phyloP scores from a whole-genome alignment of 148 eudicot genomes.

The Arctostaphylos glauca region DNA sequence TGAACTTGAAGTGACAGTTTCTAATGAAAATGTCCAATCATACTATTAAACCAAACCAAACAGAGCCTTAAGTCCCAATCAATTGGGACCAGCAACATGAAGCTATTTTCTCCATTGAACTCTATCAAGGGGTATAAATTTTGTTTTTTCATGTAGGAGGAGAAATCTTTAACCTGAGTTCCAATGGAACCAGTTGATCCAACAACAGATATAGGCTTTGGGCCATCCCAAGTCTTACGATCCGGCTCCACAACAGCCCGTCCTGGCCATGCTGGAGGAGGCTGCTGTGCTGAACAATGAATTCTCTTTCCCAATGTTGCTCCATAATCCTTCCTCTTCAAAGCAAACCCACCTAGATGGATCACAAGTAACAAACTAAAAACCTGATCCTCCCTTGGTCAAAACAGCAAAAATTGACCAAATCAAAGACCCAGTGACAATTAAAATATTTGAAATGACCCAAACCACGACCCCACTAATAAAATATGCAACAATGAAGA shows the following conservation, averaged over 20 bases:
- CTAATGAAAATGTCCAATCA: not conserved
- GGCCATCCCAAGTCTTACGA: constrained; percentile 80
- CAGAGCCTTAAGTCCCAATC: too few relatives aligned
- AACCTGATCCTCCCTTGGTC: not conserved
- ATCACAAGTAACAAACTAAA: not conserved
- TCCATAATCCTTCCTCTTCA: constrained; percentile 50
- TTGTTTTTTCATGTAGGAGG: not conserved
- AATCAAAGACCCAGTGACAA: not conserved
- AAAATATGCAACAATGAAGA: not conserved
- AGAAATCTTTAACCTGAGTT: constrained; percentile 66
- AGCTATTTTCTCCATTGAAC: too few relatives aligned
- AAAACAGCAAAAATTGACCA: not conserved
- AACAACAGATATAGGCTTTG: constrained; percentile 84
- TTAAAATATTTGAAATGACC: not conserved
- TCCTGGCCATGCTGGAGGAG: constrained; percentile 99
- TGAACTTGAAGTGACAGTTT: not conserved
- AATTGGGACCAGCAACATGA: too few relatives aligned
- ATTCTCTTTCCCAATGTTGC: constrained; percentile 47
- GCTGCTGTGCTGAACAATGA: constrained; percentile 73
- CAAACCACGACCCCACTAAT: not conserved
- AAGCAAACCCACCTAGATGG: constrained; percentile 56
- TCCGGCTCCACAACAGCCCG: constrained; percentile 71
- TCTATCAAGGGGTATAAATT: not conserved
- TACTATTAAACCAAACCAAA: not conserved
- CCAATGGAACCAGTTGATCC: constrained; percentile 99